Evolutionary conservation across 768 basidiomycete species (phyloP), one percentile per base, ranked within the genome.

Genomic region (Tricholoma furcatifolium): DNA sequence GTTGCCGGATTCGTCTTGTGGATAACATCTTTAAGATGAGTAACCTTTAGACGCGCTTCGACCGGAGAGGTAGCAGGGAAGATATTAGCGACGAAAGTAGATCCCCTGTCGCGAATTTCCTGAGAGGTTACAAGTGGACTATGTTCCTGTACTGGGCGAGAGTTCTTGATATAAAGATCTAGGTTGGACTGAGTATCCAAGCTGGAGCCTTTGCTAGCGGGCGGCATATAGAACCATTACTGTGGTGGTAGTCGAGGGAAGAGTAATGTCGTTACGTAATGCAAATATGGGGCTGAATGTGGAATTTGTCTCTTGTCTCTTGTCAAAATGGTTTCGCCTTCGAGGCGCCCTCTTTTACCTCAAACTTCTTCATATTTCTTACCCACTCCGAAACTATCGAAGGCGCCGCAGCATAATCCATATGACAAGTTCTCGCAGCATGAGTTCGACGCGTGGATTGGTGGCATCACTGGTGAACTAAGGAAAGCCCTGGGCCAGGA

Each of bases 51-150:
- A 45, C 69, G 73, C 2, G 83, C 88, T 49, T 81, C 79, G 5
- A 73, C 71, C 3, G 75, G 70, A 31, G 80, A 76, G 1, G 73
- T 68, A n/a, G 82, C 82, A 15, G 66, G 68, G 64, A 81, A 87
- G 23, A 90, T 71, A 43, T 77, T 75, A 2, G 81, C 90, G 18
- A 88, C 70, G 62, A 93, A 93, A 3, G 77, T 77, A 1, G 88
- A 91, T 10, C 80, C 82, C 17, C 87, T 79, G 69, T 91, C 91
- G 27, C 84, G 77, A 49, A 92, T 80, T 61, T 91, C 88, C 58
- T 86, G 82, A 2, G 90, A 93, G 23, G 78, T 80, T 27, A 77
- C 71, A 6, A 83, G 52, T 2, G 80, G 68, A 34, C 21, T n/a
- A 11, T 38, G 14, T 14, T 72, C 67, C 14, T 79, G 78, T 17